Percentiles rank a stretch among this genome's conserved stretches.
Conservation (phyloP, 1,284 basidiomycete species). For the Rhodotorula sp. region DNA sequence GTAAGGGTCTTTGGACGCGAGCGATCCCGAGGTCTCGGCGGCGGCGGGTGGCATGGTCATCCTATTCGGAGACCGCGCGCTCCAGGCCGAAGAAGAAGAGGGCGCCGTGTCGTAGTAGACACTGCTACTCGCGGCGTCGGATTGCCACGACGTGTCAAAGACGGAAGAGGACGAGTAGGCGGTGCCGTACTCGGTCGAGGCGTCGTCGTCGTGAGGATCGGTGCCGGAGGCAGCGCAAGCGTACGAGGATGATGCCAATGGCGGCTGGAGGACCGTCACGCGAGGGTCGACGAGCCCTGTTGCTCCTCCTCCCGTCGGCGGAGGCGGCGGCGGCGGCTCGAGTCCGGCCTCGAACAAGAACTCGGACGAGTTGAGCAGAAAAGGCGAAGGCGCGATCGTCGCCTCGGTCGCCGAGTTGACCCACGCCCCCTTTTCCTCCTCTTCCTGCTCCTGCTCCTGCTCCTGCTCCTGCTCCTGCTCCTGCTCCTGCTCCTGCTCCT, state of each 20-base stretch:
- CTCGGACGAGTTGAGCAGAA: slow-evolving; percentile 13
- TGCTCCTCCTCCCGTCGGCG: too few species aligned
- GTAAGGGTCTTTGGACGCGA: neutral
- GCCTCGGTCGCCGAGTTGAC: neutral
- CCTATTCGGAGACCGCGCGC: neutral
- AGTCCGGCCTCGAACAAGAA: slow-evolving; percentile 22
- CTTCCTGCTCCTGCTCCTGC: too few species aligned
- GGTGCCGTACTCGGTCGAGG: slow-evolving; percentile 8
- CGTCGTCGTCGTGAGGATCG: neutral
- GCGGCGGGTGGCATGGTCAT: neutral
- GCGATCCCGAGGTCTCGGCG: neutral
- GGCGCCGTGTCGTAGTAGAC: slow-evolving; percentile 9
- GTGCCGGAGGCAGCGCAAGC: neutral
- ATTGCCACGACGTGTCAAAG: neutral
- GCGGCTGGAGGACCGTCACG: neutral
- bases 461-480: neutral
- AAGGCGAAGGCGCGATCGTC: neutral
- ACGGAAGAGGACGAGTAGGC: neutral
- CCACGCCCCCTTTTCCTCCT: neutral
- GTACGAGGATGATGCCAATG: too few species aligned
- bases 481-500: too few species aligned
- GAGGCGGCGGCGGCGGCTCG: neutral
- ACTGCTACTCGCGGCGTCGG: neutral
- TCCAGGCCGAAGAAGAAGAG: neutral
- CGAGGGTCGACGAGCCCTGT: neutral